Conservation (phyloP, 164 flowering plant genomes). For the Santalum album region DNA sequence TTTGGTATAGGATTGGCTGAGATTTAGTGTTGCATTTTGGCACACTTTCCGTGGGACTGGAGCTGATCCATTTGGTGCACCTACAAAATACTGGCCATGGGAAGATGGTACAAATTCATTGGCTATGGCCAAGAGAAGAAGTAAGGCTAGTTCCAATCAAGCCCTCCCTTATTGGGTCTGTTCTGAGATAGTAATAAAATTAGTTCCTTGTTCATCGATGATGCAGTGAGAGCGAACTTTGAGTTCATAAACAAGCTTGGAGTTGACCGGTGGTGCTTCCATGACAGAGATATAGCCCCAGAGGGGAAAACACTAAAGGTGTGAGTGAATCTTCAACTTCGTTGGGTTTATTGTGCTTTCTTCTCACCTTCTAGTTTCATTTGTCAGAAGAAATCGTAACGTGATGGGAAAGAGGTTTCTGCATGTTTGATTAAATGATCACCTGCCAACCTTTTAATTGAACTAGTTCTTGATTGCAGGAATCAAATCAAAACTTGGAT, state of each 20-base stretch:
- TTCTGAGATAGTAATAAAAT: not conserved
- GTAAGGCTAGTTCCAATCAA: constrained; percentile 31
- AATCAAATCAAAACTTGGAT: constrained; percentile 83
- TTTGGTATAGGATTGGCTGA: constrained; percentile 74
- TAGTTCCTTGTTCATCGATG: constrained; percentile 3
- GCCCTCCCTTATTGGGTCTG: too few species aligned
- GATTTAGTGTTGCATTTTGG: constrained; percentile 99
- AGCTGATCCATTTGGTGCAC: constrained; percentile 85
- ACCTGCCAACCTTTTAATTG: not conserved
- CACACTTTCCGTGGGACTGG: constrained; percentile 97
- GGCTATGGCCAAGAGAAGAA: constrained; percentile 94
- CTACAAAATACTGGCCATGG: constrained; percentile 98
- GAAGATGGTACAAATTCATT: constrained; percentile 97
- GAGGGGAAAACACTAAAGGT: constrained; percentile 82
- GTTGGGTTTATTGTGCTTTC: not conserved
- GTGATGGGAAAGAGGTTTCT: too few species aligned
- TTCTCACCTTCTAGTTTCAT: not conserved
- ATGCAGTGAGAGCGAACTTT: constrained; percentile 93
- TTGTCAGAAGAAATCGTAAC: too few species aligned
- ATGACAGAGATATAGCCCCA: constrained; percentile 96
- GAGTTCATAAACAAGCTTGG: constrained; percentile 90
- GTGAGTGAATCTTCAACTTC: constrained; percentile 9
- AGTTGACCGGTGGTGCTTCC: constrained; percentile 95
- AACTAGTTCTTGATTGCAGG: constrained; percentile 29
- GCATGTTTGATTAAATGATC: too few species aligned